Conservation (phyloP, 2,329 filamentous ascomycete genomes). For the Samsoniella hepiali region DNA sequence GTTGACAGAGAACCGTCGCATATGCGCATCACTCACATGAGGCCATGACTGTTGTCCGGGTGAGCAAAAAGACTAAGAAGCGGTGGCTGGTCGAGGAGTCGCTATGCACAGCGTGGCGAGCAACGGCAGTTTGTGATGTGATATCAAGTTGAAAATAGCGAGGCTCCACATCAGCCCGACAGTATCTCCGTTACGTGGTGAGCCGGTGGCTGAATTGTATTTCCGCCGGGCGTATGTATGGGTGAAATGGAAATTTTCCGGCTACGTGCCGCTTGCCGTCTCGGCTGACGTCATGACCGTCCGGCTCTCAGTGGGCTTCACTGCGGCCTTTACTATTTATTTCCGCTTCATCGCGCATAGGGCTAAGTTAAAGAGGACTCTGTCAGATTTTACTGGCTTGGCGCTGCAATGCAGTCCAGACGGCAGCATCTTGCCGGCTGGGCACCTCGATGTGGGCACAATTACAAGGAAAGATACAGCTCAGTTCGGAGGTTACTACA, state of each 20-base stretch:
- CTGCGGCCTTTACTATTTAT: neutral
- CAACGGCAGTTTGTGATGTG: neutral
- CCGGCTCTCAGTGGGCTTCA: neutral
- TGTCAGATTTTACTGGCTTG: slow-evolving; percentile 1
- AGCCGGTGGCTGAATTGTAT: neutral
- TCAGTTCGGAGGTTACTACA: too few species aligned
- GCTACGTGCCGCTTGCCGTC: neutral
- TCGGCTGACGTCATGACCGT: slow-evolving; percentile 7
- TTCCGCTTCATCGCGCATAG: neutral
- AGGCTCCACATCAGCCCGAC: neutral
- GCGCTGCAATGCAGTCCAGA: neutral
- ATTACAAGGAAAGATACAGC: too few species aligned
- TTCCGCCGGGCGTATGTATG: neutral
- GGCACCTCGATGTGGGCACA: neutral
- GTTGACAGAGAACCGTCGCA: neutral
- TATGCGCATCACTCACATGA: neutral
- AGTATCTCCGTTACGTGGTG: neutral
- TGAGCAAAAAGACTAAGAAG: neutral
- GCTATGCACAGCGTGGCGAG: too few species aligned
- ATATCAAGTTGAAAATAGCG: neutral
- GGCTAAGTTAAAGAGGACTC: neutral
- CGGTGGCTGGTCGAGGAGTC: neutral
- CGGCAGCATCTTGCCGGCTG: neutral
- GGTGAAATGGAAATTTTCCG: neutral
- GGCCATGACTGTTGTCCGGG: neutral